These are phyloP conservation scores for Starmerella floricola DNA, from an alignment of 805 yeast genomes.

Conservation along the genomic window DNA sequence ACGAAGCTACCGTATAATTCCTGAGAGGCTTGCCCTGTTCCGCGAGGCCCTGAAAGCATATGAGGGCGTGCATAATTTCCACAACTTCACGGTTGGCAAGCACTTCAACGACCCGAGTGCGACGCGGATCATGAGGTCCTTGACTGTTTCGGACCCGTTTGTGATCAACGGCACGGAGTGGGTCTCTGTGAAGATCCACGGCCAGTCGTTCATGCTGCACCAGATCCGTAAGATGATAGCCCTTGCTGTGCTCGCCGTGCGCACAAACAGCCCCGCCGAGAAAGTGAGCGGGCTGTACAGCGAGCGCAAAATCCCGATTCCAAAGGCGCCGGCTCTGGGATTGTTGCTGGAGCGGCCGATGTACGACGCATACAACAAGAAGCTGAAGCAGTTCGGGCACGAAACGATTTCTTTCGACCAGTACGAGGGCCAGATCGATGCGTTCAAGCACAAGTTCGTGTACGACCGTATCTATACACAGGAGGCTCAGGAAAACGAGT, in stretches of 20 bases:
- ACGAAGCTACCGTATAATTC: conserved; percentile 53
- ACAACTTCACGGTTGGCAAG: conserved; percentile 77
- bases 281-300: conserved; percentile 71
- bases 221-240: conserved; percentile 98
- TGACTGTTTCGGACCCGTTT: conserved; percentile 76
- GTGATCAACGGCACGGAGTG: conserved; percentile 90
- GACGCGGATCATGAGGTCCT: conserved; percentile 63
- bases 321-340: conserved; percentile 96
- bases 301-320: conserved; percentile 66
- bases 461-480: conserved; percentile 87
- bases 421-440: conserved; percentile 61
- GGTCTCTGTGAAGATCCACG: conserved; percentile 92
- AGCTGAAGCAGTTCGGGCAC: conserved; percentile 63
- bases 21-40: conserved; percentile 49
- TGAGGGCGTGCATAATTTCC: conserved; percentile 85
- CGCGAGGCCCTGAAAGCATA: conserved; percentile 60
- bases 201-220: conserved; percentile 96
- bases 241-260: conserved; percentile 73
- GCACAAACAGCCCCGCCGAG: conserved; percentile 72
- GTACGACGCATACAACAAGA: conserved; percentile 69
- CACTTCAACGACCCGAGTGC: conserved; percentile 75
- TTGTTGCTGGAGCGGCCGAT: conserved; percentile 82
- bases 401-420: conserved; percentile 57
- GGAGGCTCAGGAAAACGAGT: conserved; percentile 76
- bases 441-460: conserved; percentile 73